A percentile compares a stretch with the other conserved stretches of the same genome.
These are phyloP conservation scores for Tolypocladium paradoxum DNA, from an alignment of 2,329 filamentous ascomycete species.

Conservation along the genomic window DNA sequence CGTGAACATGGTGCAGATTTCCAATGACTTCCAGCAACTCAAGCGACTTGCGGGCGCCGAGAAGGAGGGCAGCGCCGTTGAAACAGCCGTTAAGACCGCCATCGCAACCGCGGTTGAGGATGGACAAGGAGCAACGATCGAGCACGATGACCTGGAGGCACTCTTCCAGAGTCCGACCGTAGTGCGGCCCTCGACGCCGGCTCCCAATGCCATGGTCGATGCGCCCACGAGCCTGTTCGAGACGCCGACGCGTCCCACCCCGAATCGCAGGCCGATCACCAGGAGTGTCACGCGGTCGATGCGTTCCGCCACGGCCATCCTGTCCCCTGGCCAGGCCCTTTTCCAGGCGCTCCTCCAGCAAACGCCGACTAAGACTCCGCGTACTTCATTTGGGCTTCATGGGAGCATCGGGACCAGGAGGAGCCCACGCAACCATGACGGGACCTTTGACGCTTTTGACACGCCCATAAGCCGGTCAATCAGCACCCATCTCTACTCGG, in stretches of 20 bases:
- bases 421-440: conserved; percentile 30
- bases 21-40: conserved; percentile 23
- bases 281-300: conserved; percentile 49
- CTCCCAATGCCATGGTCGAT: conserved; percentile 30
- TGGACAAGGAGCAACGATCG: conserved; percentile 10
- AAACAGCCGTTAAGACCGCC: background rate
- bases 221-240: conserved; percentile 39
- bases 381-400: conserved; percentile 12
- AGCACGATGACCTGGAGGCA: conserved; percentile 46
- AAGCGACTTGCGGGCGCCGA: conserved; percentile 18
- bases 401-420: conserved; percentile 27
- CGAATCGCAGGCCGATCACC: conserved; percentile 49
- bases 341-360: conserved; percentile 20
- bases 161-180: conserved; percentile 53
- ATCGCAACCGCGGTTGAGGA: conserved; percentile 9
- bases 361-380: conserved; percentile 38
- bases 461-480: conserved; percentile 55
- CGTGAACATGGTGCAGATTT: conserved; percentile 39
- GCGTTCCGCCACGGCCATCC: conserved; percentile 31
- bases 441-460: conserved; percentile 29
- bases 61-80: conserved; percentile 30
- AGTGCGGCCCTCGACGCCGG: conserved; percentile 39
- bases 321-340: conserved; percentile 31
- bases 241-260: conserved; percentile 52
- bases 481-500: conserved; percentile 47